Conservation (phyloP, 2,329 filamentous ascomycete species). For the Penicillium sp. region DNA sequence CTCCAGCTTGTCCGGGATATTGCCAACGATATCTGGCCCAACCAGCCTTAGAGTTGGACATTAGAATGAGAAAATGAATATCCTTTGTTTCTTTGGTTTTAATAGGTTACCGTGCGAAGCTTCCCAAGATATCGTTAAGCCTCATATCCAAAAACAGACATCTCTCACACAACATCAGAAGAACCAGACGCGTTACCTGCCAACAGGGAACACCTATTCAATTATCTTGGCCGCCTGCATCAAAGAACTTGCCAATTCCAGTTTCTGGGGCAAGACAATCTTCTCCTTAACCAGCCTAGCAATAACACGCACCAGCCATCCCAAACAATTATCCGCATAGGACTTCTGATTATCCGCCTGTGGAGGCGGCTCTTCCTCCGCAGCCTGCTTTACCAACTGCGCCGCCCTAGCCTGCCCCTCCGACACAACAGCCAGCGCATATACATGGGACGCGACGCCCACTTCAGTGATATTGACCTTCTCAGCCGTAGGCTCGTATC, state of each 20-base stretch:
- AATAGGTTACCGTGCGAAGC: too few relatives aligned
- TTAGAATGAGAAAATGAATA: too few relatives aligned
- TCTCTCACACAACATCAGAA: neutral
- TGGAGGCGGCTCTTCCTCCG: conserved; percentile 21
- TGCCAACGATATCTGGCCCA: conserved; percentile 68
- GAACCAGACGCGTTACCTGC: too few relatives aligned
- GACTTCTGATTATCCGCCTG: conserved; percentile 15
- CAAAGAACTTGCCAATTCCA: conserved; percentile 22
- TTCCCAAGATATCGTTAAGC: too few relatives aligned
- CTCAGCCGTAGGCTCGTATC: conserved; percentile 17
- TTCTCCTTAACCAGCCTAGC: conserved; percentile 18
- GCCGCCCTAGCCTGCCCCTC: conserved; percentile 15
- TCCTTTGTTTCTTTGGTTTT: too few relatives aligned
- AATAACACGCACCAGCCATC: conserved; percentile 26
- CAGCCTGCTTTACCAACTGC: conserved; percentile 15
- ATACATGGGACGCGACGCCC: conserved; percentile 13
- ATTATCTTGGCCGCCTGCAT: conserved; percentile 14
- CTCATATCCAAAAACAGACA: too few relatives aligned
- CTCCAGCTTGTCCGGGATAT: conserved; percentile 66
- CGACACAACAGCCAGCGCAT: conserved; percentile 19
- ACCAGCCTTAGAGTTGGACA: conserved; percentile 41
- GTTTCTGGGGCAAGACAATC: conserved; percentile 21
- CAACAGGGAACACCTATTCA: too few relatives aligned
- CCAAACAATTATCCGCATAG: conserved; percentile 27
- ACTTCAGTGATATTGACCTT: conserved; percentile 12